Percentiles rank a stretch among this genome's conserved stretches.
These are phyloP conservation scores for Murraya paniculata DNA, from an alignment of 345 rosid species.

Conservation along the genomic window DNA sequence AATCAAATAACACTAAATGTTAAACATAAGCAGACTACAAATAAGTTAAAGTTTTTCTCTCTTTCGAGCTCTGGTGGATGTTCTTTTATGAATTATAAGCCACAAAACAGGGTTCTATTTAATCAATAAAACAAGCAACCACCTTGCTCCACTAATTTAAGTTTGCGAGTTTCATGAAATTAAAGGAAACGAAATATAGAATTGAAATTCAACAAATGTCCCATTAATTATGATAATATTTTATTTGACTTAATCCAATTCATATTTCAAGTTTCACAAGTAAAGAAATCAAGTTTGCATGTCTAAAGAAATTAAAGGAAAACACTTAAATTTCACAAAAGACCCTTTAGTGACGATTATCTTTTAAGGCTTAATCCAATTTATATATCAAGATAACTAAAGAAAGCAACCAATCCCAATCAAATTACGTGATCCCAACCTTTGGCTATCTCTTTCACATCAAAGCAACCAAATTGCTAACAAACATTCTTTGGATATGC, in stretches of 20 bases:
- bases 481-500: no score
- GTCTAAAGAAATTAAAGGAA: no score
- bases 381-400: no score
- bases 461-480: neutral
- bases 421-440: neutral
- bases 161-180: neutral
- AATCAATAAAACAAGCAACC: neutral
- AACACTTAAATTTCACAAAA: no score
- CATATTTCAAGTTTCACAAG: neutral
- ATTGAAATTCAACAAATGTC: neutral
- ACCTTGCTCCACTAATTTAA: neutral
- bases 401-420: neutral
- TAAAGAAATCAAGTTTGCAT: no score
- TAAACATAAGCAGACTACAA: constrained; percentile 8
- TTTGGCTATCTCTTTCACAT: neutral
- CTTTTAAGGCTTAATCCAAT: no score
- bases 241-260: neutral
- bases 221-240: neutral
- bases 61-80: neutral
- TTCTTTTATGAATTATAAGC: neutral
- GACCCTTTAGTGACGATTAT: no score
- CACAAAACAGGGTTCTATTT: neutral
- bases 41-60: neutral
- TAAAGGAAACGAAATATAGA: neutral
- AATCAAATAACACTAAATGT: constrained; percentile 15